phyloP scores from a whole-genome alignment of 1,284 basidiomycete genomes.

The Apiotrichum veenhuisii region DNA sequence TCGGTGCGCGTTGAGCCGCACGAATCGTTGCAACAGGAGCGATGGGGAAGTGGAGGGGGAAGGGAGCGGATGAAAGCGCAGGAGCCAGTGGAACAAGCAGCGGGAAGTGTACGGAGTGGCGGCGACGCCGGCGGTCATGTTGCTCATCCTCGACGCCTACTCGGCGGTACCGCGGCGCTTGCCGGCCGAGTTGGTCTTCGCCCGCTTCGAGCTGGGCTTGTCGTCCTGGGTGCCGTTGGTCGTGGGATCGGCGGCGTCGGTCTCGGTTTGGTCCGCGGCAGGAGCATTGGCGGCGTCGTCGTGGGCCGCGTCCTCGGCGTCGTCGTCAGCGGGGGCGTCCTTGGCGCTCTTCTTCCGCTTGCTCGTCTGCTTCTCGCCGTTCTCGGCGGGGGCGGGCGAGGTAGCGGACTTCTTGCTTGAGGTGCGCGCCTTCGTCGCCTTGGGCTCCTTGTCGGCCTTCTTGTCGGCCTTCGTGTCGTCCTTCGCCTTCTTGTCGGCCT shows the following conservation, averaged over 20 bases:
- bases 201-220: not conserved
- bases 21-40: too few species aligned
- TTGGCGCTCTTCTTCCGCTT: conserved; percentile 1
- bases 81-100: too few species aligned
- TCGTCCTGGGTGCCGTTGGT: not conserved
- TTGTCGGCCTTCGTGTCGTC: not conserved
- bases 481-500: not conserved
- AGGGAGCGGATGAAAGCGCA: too few species aligned
- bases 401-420: not conserved
- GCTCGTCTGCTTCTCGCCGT: not conserved
- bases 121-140: too few species aligned
- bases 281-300: not conserved
- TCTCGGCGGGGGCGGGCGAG: not conserved
- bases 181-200: not conserved
- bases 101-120: too few species aligned
- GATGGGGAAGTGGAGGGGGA: too few species aligned
- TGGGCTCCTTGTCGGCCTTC: not conserved
- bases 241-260: not conserved
- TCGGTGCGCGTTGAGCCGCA: too few species aligned
- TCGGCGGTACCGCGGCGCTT: not conserved
- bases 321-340: not conserved
- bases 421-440: not conserved
- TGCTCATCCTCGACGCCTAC: too few species aligned
- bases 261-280: not conserved
- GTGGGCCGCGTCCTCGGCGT: not conserved